Evolutionary conservation across 2,329 filamentous ascomycete species (phyloP).

Genomic region (Verticillium dahliae): DNA sequence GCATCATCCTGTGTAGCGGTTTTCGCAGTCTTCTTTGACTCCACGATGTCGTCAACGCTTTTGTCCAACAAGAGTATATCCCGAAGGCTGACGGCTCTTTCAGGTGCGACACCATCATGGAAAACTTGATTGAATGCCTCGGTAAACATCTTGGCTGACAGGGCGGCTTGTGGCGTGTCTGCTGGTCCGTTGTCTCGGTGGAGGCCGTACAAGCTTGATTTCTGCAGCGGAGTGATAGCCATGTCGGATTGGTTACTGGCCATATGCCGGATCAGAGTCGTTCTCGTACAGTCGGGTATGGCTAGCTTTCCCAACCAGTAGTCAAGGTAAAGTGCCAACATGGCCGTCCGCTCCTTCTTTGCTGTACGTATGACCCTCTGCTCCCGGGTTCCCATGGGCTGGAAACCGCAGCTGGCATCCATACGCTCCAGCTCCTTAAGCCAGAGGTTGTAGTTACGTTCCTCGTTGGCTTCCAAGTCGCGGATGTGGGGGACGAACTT

Average conservation of each 20-base stretch:
- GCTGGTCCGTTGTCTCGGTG: conserved; percentile 31
- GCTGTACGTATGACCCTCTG: conserved; percentile 43
- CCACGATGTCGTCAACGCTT: conserved; percentile 45
- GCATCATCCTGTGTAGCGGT: conserved; percentile 28
- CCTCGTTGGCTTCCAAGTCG: conserved; percentile 50
- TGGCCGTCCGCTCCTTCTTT: conserved; percentile 44
- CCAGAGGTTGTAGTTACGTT: conserved; percentile 48
- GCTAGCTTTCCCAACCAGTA: conserved; percentile 43
- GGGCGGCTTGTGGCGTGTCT: conserved; percentile 30
- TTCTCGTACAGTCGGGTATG: conserved; percentile 45
- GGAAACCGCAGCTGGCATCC: conserved; percentile 51
- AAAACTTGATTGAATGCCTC: conserved; percentile 53
- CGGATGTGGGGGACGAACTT: conserved; percentile 54
- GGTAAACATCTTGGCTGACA: conserved; percentile 42
- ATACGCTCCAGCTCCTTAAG: conserved; percentile 51
- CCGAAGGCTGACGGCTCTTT: conserved; percentile 37
- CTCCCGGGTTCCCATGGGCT: conserved; percentile 39
- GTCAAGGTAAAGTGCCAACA: conserved; percentile 46
- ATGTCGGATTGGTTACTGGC: conserved; percentile 39
- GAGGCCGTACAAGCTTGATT: conserved; percentile 42
- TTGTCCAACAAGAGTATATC: conserved; percentile 49
- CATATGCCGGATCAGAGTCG: conserved; percentile 47
- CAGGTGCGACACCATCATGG: conserved; percentile 21
- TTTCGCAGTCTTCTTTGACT: conserved; percentile 47
- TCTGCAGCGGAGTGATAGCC: conserved; percentile 47